Percentiles rank a stretch among this genome's conserved stretches.
Conservation (phyloP, 805 yeast species). For the Limtongia smithiae region DNA sequence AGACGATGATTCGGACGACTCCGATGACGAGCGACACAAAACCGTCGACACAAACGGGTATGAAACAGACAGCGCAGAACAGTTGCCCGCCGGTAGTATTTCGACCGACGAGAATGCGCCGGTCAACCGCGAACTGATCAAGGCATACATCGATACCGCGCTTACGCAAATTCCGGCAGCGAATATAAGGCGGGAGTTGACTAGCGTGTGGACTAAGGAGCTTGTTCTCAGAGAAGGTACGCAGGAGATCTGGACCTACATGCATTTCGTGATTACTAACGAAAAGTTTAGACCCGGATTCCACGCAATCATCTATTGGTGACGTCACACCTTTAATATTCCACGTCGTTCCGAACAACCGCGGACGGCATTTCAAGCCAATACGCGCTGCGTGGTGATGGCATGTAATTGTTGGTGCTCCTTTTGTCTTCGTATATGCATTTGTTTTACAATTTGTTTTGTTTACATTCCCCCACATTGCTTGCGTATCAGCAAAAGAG, state of each 20-base stretch:
- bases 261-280: no score
- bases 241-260: no score
- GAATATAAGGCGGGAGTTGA: constrained; percentile 5
- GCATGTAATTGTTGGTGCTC: no score
- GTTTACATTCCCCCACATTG: no score
- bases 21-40: neutral
- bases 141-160: neutral
- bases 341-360: neutral
- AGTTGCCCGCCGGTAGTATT: neutral
- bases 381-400: constrained; percentile 9
- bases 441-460: no score
- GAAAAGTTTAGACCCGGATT: neutral
- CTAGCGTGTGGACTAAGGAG: constrained; percentile 17
- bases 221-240: constrained; percentile 10
- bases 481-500: no score
- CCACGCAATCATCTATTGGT: constrained; percentile 6
- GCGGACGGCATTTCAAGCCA: neutral
- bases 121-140: neutral
- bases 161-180: neutral
- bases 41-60: neutral
- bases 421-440: no score
- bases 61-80: neutral
- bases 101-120: neutral
- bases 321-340: constrained; percentile 6
- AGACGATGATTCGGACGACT: neutral